Evolutionary conservation across 768 basidiomycete species (phyloP), one percentile per base, ranked within the genome.

Genomic region (Russula brevipes): DNA sequence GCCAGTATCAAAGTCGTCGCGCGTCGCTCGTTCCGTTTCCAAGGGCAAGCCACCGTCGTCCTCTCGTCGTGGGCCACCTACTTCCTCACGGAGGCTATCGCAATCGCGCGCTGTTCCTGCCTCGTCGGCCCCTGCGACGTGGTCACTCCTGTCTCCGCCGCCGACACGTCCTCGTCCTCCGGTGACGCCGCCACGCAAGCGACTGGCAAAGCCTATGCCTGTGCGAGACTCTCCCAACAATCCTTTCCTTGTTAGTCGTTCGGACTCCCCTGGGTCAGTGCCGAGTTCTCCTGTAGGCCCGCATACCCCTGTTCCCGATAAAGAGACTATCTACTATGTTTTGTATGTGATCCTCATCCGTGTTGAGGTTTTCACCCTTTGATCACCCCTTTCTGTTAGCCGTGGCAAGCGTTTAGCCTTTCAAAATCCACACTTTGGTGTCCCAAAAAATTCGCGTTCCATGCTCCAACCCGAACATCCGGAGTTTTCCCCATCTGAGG

Each of bases 181-280:
- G 8, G 52, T 55, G 33, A 68, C 67, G 39, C 67, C 67, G 9
- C 65, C 65, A 7, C 64, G 64, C 35, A 62, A 62, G 49, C 52
- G 56, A 19, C 30, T 45, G 5, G 46, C 33, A 33, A 66, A 63
- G 42, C 60, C 55, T 14, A 57, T 59, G 60, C 67, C 67, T 4
- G 65, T 68, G 41, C 67, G 67, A 24, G 67, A 68, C 47, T 68
- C 67, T 5, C 67, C 67, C 41, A 66, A 68, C 52, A 68, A 68
- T 35, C 67, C 67, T 2, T 68, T 68, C 59, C 51, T 68, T 12
- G 65, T 58, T 51, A 49, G 56, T n/a, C 17, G 54, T 30, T 50
- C 59, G n/a, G 61, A 61, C 42, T 60, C 65, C 12, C 59, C 67
- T 24, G 64, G 52, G 12, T 66, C 59, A 6, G n/a, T 58, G 41